Percentiles rank a stretch among this genome's conserved stretches.
Conservation (phyloP, 2,329 filamentous ascomycete species). For the Fusarium praegraminearum region DNA sequence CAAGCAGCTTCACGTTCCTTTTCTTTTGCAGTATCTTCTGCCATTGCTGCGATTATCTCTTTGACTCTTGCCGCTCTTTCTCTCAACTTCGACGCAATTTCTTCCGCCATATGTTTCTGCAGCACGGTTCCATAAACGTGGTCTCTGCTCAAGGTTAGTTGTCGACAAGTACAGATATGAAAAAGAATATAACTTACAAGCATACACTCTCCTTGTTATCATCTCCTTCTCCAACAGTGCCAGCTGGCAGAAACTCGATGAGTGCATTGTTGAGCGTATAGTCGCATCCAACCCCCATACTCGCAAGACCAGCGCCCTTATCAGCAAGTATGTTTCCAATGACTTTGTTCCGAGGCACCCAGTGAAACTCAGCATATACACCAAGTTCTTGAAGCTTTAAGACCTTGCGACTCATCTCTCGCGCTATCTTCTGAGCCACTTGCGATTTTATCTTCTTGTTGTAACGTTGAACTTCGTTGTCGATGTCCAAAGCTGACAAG, state of each 20-base stretch:
- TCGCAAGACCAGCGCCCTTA: conserved; percentile 8
- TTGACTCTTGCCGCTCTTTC: not conserved
- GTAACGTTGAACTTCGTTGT: not conserved
- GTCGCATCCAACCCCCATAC: not conserved
- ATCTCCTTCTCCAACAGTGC: not conserved
- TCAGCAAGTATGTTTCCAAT: conserved; percentile 28
- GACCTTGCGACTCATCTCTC: not conserved
- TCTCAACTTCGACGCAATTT: not conserved
- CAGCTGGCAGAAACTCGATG: conserved; percentile 5
- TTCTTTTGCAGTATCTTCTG: not conserved
- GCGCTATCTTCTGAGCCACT: not conserved
- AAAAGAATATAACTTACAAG: not conserved
- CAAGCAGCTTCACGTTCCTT: not conserved
- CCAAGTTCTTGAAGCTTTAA: not conserved
- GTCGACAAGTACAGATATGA: not conserved
- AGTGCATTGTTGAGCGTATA: not conserved
- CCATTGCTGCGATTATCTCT: not conserved
- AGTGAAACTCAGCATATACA: conserved; percentile 31
- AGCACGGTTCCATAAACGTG: not conserved
- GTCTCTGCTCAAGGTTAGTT: not conserved
- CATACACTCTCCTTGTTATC: not conserved
- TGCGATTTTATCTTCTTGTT: not conserved
- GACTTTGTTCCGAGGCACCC: conserved; percentile 27
- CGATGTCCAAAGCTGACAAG: not conserved
- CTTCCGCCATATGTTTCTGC: not conserved